A percentile compares a stretch with the other conserved stretches of the same genome.
These are phyloP conservation scores for Penicillium salamii DNA, from an alignment of 495 filamentous ascomycete genomes.

Conservation along the genomic window DNA sequence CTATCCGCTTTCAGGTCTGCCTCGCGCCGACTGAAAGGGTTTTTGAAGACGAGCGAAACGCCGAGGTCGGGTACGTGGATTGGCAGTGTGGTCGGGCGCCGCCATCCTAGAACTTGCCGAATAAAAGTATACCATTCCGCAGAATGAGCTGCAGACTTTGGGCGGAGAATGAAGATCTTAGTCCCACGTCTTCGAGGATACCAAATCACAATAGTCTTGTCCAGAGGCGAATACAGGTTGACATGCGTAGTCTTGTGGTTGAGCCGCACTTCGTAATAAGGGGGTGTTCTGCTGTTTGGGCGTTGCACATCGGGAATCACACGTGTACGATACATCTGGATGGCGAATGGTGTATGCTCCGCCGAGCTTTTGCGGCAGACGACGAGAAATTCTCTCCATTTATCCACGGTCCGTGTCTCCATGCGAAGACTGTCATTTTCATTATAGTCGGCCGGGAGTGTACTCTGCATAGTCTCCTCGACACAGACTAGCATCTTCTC, in stretches of 20 bases:
- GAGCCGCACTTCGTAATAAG: constrained; percentile 56
- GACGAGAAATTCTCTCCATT: constrained; percentile 71
- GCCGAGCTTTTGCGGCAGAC: constrained; percentile 59
- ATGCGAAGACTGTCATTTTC: constrained; percentile 64
- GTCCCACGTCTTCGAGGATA: constrained; percentile 53
- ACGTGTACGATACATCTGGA: constrained; percentile 69
- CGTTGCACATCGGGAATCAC: constrained; percentile 64
- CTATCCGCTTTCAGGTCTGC: constrained; percentile 33
- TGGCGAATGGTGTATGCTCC: constrained; percentile 52
- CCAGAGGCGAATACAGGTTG: constrained; percentile 68
- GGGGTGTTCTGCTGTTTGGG: constrained; percentile 45
- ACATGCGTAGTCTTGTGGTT: constrained; percentile 53
- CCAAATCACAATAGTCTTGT: constrained; percentile 73
- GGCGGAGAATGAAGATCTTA: constrained; percentile 64
- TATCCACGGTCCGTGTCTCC: constrained; percentile 58
- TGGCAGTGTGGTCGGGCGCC: constrained; percentile 54
- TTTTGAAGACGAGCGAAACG: constrained; percentile 58
- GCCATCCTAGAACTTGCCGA: constrained; percentile 58
- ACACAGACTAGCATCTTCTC: constrained; percentile 72
- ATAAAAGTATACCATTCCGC: constrained; percentile 79
- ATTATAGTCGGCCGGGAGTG: constrained; percentile 60
- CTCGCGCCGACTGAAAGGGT: constrained; percentile 61
- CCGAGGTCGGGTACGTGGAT: constrained; percentile 67
- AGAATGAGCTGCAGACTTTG: constrained; percentile 61
- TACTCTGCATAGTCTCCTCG: constrained; percentile 51